Evolutionary conservation across 2,329 filamentous ascomycete species (phyloP).

Genomic region (Scopulariopsis brevicaulis): DNA sequence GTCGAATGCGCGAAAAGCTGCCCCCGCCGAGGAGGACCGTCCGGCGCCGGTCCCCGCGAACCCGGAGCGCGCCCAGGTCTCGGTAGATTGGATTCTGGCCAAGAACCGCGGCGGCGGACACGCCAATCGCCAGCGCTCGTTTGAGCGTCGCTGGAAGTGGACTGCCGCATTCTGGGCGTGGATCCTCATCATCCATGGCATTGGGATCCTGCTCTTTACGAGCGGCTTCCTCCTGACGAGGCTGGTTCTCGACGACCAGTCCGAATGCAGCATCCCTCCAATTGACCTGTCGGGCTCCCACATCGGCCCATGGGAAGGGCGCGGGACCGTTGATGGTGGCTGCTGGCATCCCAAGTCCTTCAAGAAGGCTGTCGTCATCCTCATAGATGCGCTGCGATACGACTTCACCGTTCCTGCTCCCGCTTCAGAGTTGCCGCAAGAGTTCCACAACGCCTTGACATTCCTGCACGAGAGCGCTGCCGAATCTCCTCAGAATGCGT

Average conservation of each 20-base stretch:
- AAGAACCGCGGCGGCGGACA: constrained; percentile 1
- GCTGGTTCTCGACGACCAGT: constrained; percentile 66
- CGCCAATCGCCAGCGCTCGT: constrained; percentile 13
- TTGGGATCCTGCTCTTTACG: constrained; percentile 85
- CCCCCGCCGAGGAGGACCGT: neutral
- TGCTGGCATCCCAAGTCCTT: constrained; percentile 97
- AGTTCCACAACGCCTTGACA: constrained; percentile 79
- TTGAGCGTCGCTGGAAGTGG: constrained; percentile 44
- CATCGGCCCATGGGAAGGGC: constrained; percentile 20
- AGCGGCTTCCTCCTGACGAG: constrained; percentile 90
- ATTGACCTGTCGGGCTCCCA: constrained; percentile 29
- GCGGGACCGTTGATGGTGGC: constrained; percentile 44
- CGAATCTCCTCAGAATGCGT: constrained; percentile 66
- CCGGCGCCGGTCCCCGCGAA: neutral
- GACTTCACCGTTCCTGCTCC: constrained; percentile 84
- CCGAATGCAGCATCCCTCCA: constrained; percentile 58
- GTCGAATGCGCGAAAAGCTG: neutral
- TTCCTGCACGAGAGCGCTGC: constrained; percentile 76
- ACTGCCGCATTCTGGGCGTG: constrained; percentile 57
- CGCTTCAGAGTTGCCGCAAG: constrained; percentile 27
- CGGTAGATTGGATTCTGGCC: neutral
- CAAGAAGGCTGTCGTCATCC: constrained; percentile 77
- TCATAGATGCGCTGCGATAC: constrained; percentile 91
- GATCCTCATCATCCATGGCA: constrained; percentile 61
- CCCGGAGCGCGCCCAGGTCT: neutral